phyloP scores from a whole-genome alignment of 2,329 filamentous ascomycete species.

The Hymenoscyphus infarciens region DNA sequence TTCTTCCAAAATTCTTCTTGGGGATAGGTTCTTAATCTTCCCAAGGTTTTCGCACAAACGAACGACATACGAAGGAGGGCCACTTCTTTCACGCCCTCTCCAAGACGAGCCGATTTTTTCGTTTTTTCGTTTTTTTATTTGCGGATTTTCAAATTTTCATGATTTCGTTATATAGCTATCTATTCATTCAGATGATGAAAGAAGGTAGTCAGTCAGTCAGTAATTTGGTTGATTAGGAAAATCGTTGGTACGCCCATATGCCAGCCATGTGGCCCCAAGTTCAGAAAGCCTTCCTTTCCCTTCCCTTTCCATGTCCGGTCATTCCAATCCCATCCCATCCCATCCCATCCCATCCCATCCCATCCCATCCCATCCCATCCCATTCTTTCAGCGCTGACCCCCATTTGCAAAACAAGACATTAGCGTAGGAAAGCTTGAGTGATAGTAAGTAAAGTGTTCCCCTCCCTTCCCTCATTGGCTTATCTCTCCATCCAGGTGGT shows the following conservation, averaged over 20 bases:
- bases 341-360: neutral
- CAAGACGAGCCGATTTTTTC: neutral
- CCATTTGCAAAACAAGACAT: neutral
- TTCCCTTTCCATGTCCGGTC: neutral
- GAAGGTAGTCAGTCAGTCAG: neutral
- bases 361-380: neutral
- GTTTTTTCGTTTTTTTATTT: neutral
- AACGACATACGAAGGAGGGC: too few relatives aligned
- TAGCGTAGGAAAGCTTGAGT: neutral
- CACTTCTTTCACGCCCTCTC: too few relatives aligned
- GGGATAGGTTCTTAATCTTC: too few relatives aligned
- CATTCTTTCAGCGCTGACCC: neutral
- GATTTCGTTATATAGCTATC: constrained; percentile 1
- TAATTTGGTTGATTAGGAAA: neutral
- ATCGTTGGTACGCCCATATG: neutral
- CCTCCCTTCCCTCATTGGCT: neutral
- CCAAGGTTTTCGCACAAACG: too few relatives aligned
- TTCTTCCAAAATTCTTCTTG: too few relatives aligned
- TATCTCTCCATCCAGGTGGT: neutral
- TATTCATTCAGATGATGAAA: neutral
- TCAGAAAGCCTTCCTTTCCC: neutral
- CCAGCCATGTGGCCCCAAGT: neutral
- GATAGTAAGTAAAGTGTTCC: neutral
- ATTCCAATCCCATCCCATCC: neutral
- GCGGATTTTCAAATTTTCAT: neutral